phyloP scores from a whole-genome alignment of 805 yeast species.

The Ogataea corticis region DNA sequence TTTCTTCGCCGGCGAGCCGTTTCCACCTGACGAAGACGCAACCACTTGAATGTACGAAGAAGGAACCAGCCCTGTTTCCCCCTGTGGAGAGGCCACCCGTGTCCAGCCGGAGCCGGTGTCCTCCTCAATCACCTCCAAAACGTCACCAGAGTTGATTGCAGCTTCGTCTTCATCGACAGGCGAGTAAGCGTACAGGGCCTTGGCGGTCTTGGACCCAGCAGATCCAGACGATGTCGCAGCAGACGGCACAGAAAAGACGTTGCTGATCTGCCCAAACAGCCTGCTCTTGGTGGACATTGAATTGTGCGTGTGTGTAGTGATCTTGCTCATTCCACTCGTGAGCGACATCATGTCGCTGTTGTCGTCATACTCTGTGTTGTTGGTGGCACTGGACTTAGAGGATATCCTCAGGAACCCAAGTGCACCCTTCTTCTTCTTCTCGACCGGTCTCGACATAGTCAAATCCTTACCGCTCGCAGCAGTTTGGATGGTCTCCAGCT shows the following conservation, averaged over 20 bases:
- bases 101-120: conserved; percentile 98
- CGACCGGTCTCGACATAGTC: conserved; percentile 51
- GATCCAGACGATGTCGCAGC: neutral
- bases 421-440: conserved; percentile 60
- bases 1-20: conserved; percentile 32
- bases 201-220: conserved; percentile 18
- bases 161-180: conserved; percentile 79
- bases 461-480: conserved; percentile 78
- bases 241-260: conserved; percentile 13
- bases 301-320: conserved; percentile 24
- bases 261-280: conserved; percentile 29
- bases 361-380: conserved; percentile 20
- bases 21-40: conserved; percentile 12
- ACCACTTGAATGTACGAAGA: conserved; percentile 68
- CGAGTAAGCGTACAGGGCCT: conserved; percentile 64
- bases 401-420: conserved; percentile 37
- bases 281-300: conserved; percentile 26
- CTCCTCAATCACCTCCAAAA: conserved; percentile 52
- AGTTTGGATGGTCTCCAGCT: conserved; percentile 84
- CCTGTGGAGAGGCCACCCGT: conserved; percentile 46
- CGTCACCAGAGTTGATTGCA: conserved; percentile 59
- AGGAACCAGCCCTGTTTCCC: conserved; percentile 77
- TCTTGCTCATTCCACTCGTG: conserved; percentile 30
- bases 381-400: conserved; percentile 5
- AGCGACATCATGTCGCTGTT: conserved; percentile 27